Conservation (phyloP, 1,284 basidiomycete species). For the Trametes polyzona region DNA sequence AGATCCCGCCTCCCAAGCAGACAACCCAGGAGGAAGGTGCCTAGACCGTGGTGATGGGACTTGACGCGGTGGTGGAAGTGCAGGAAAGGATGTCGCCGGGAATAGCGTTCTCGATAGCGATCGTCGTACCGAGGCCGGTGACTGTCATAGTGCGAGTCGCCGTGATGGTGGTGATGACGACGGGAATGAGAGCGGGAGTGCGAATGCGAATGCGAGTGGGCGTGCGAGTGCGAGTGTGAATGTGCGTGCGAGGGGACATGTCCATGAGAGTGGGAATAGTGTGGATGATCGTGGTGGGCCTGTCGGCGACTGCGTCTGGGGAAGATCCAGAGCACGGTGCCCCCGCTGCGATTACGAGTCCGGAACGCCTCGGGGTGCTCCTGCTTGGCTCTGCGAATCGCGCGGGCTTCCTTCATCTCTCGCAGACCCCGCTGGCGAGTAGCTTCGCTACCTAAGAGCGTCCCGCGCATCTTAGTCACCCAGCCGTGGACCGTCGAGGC, state of each 20-base stretch:
- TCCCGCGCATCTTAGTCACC: conserved; percentile 79
- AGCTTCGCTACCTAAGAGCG: conserved; percentile 66
- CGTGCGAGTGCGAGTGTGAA: conserved; percentile 2
- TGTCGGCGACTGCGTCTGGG: conserved; percentile 10
- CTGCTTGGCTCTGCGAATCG: conserved; percentile 29
- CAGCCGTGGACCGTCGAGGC: conserved; percentile 75
- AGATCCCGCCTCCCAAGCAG: conserved; percentile 20
- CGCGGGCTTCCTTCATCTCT: conserved; percentile 42
- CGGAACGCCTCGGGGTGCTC: conserved; percentile 24
- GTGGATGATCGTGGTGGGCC: conserved; percentile 1
- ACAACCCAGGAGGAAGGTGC: conserved; percentile 27
- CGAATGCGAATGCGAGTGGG: conserved; percentile 1
- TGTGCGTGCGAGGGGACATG: conserved; percentile 9
- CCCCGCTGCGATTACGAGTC: conserved; percentile 15
- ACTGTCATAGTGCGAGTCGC: no score
- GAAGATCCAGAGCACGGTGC: conserved; percentile 22
- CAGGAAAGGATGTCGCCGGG: conserved; percentile 20
- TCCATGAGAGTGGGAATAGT: conserved; percentile 10
- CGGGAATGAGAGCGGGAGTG: conserved; percentile 5
- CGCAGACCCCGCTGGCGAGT: conserved; percentile 52
- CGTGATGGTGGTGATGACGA: conserved; percentile 16
- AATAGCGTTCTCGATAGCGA: conserved; percentile 19
- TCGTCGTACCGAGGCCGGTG: conserved; percentile 10
- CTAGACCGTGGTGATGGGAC: conserved; percentile 30
- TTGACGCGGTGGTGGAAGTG: conserved; percentile 32